A percentile compares a stretch with the other conserved stretches of the same genome.
Conservation (phyloP, 2,329 filamentous ascomycete genomes). For the Alternaria gaisen region DNA sequence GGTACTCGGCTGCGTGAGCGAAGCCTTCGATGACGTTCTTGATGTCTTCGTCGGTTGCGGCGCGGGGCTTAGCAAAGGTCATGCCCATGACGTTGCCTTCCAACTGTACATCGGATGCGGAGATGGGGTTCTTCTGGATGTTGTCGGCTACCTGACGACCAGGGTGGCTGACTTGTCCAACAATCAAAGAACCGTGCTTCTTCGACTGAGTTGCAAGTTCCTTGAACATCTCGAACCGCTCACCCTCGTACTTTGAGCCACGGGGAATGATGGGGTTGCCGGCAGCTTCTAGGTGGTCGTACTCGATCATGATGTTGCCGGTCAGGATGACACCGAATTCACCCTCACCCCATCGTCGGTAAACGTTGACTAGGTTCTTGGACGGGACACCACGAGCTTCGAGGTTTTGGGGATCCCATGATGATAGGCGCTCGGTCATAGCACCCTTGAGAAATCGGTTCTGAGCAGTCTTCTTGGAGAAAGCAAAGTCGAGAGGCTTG, state of each 20-base stretch:
- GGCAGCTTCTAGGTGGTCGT: slow-evolving; percentile 65
- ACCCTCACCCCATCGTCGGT: slow-evolving; percentile 62
- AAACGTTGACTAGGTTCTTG: slow-evolving; percentile 64
- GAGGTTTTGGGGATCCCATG: slow-evolving; percentile 65
- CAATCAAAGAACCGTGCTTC: slow-evolving; percentile 65
- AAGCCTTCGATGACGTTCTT: slow-evolving; percentile 66
- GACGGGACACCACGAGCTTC: slow-evolving; percentile 64
- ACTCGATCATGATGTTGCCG: slow-evolving; percentile 72
- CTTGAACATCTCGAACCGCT: slow-evolving; percentile 68
- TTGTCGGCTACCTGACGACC: slow-evolving; percentile 62
- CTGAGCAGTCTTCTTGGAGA: slow-evolving; percentile 63
- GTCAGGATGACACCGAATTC: slow-evolving; percentile 62
- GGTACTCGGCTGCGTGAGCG: slow-evolving; percentile 69
- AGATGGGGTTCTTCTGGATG: slow-evolving; percentile 61
- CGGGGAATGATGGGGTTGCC: slow-evolving; percentile 69
- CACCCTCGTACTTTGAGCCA: slow-evolving; percentile 60
- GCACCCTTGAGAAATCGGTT: slow-evolving; percentile 74
- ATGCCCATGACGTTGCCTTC: slow-evolving; percentile 52
- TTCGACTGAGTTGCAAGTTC: slow-evolving; percentile 64
- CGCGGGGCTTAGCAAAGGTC: slow-evolving; percentile 63
- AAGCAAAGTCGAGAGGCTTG: slow-evolving; percentile 56
- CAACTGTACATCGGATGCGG: slow-evolving; percentile 57
- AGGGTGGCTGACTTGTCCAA: slow-evolving; percentile 70
- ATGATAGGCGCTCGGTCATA: slow-evolving; percentile 71
- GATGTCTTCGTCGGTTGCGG: slow-evolving; percentile 65